phyloP scores from a whole-genome alignment of 2,329 filamentous ascomycete species.

The Trichophyton equinum region DNA sequence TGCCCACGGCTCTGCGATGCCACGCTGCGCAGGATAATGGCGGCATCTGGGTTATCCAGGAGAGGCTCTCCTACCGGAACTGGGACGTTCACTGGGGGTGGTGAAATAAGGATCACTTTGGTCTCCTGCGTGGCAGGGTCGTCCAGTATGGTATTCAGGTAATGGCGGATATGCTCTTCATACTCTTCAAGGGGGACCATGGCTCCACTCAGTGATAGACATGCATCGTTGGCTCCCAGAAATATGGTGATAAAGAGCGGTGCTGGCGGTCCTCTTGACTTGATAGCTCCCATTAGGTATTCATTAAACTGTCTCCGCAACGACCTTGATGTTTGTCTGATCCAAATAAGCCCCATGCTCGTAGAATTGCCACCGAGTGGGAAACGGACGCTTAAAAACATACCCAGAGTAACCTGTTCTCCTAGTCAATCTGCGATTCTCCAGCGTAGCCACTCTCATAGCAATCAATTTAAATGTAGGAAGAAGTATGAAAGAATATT shows the following conservation, averaged over 20 bases:
- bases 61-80: background rate
- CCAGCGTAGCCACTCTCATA: no score
- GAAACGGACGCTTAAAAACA: background rate
- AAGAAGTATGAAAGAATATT: background rate
- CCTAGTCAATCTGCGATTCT: background rate
- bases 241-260: constrained; percentile 31
- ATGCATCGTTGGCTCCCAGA: constrained; percentile 30
- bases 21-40: background rate
- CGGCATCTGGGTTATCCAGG: constrained; percentile 1
- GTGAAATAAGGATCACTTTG: constrained; percentile 28
- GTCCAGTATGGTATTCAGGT: constrained; percentile 24
- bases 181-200: constrained; percentile 24
- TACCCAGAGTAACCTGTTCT: constrained; percentile 14
- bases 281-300: constrained; percentile 8
- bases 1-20: constrained; percentile 16
- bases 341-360: background rate
- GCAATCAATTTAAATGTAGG: background rate
- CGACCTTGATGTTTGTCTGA: constrained; percentile 12
- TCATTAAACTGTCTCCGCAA: constrained; percentile 11
- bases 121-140: constrained; percentile 21
- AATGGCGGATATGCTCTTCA: constrained; percentile 25
- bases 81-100: constrained; percentile 25
- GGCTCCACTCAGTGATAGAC: constrained; percentile 16
- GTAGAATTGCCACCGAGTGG: background rate
- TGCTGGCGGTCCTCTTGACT: constrained; percentile 12